Percentiles rank a stretch among this genome's conserved stretches.
Conservation (phyloP, 495 filamentous ascomycete genomes). For the Coniosporium apollinis region DNA sequence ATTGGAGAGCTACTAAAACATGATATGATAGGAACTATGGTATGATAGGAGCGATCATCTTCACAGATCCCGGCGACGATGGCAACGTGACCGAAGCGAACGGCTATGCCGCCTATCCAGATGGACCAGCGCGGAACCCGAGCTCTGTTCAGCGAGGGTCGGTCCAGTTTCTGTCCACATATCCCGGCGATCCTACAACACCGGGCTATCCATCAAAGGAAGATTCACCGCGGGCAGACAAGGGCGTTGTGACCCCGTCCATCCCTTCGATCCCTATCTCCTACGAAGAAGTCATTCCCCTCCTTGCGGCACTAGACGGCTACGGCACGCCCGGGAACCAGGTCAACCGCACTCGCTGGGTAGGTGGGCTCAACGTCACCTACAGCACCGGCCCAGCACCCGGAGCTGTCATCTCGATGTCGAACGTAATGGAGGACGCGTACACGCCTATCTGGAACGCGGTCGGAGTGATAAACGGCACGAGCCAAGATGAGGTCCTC, state of each 20-base stretch:
- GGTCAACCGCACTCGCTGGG: slow-evolving; percentile 17
- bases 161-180: slow-evolving; percentile 15
- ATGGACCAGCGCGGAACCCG: slow-evolving; percentile 20
- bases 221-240: slow-evolving; percentile 12
- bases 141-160: slow-evolving; percentile 15
- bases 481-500: slow-evolving; percentile 16
- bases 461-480: slow-evolving; percentile 23
- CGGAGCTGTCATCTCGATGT: slow-evolving; percentile 11
- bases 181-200: slow-evolving; percentile 21
- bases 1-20: too few relatives aligned
- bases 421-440: slow-evolving; percentile 14
- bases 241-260: slow-evolving; percentile 8
- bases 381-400: slow-evolving; percentile 18
- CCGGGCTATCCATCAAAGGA: slow-evolving; percentile 20
- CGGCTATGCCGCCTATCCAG: slow-evolving; percentile 18
- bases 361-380: slow-evolving; percentile 15
- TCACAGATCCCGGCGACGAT: slow-evolving; percentile 18
- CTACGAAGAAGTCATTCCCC: slow-evolving; percentile 17
- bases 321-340: slow-evolving; percentile 11
- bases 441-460: slow-evolving; percentile 18
- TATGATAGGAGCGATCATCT: slow-evolving; percentile 21
- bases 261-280: slow-evolving; percentile 24
- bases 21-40: slow-evolving; percentile 11
- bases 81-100: slow-evolving; percentile 19
- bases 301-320: slow-evolving; percentile 18